Base-by-base conservation (phyloP, 495 filamentous ascomycete species). In the Aspergillus steynii region DNA sequence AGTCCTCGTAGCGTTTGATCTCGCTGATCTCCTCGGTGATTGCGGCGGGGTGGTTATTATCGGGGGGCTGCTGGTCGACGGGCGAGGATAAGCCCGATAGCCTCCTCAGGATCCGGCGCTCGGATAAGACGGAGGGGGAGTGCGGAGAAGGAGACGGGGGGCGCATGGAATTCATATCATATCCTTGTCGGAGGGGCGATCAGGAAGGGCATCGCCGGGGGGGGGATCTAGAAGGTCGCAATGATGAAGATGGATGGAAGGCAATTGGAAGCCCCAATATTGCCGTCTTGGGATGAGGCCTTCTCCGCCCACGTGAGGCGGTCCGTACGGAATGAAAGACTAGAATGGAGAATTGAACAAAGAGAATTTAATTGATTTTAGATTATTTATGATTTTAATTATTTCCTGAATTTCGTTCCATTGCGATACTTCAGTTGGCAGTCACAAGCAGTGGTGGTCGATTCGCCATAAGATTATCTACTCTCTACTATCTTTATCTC, bases 1-100 rank as follows among this genome's bases (percentile, higher is more conserved):
- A 99, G 70, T 91, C 87, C 72, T 98, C 95, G 78, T 99, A 99
- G 76, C 96, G 85, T 75, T 97, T 96, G 71, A 99, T 97, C 79
- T 97, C 90, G 50, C 88, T 94, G 67, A 99, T 96, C 78, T 99
- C 95, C 71, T 99, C 94, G 50, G 90, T 87, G 65, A 96, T 90
- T 55, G 89, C 86, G 59, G 86, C 79, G 58, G 86, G 61, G 29
- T 73, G 73, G 49, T 65, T 55, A 51, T 66, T 67, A 69, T 66
- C 79, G 71, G 56, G 72, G 66, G 52, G 73, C 72, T 60, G 79
- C 74, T 79, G 76, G 45, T 88, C 82, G 56, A 83, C 84, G 53
- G 79, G 82, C 86, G 89, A 68, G 78, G 88, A 90, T 59, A 90
- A 81, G 45, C 87, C 86, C 53, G 93, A 96, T 55, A 91, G 72